phyloP scores from a whole-genome alignment of 306 rosid genomes.

The Mucuna pruriens region DNA sequence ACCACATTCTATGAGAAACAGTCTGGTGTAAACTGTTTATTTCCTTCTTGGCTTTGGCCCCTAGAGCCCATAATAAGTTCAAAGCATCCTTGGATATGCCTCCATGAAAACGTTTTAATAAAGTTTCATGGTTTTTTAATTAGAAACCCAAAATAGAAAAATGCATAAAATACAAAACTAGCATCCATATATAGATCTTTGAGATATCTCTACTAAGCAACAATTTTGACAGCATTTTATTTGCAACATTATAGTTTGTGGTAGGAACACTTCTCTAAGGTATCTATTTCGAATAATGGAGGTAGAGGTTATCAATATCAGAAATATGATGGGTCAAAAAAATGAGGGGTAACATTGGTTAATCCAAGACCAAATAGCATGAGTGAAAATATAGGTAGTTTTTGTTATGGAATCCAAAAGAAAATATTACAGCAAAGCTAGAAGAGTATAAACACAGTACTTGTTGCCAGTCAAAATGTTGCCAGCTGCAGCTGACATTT shows the following conservation, averaged over 20 bases:
- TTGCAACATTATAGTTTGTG: background rate
- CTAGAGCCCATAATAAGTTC: background rate
- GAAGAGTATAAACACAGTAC: background rate
- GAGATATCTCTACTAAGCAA: constrained; percentile 19
- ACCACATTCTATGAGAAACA: background rate
- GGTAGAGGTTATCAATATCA: background rate
- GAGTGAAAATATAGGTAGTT: background rate
- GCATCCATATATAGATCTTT: background rate
- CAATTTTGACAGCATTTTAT: constrained; percentile 20
- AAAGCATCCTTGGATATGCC: constrained; percentile 5
- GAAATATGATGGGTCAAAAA: constrained; percentile 2
- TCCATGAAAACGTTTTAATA: background rate
- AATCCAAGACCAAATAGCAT: constrained; percentile 17
- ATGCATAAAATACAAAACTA: constrained; percentile 7
- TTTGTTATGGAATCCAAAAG: background rate
- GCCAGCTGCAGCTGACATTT: constrained; percentile 7
- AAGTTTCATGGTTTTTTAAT: background rate
- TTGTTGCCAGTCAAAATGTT: constrained; percentile 26
- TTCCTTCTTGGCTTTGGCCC: constrained; percentile 4
- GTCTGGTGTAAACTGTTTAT: background rate
- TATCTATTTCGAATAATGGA: constrained; percentile 3
- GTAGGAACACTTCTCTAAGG: constrained; percentile 11
- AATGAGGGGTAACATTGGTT: background rate
- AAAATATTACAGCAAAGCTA: background rate
- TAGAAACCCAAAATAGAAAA: constrained; percentile 29